A percentile compares a stretch with the other conserved stretches of the same genome.
Evolutionary conservation across 257 asterid genomes (phyloP).

Genomic region (Linderniella brevidens): DNA sequence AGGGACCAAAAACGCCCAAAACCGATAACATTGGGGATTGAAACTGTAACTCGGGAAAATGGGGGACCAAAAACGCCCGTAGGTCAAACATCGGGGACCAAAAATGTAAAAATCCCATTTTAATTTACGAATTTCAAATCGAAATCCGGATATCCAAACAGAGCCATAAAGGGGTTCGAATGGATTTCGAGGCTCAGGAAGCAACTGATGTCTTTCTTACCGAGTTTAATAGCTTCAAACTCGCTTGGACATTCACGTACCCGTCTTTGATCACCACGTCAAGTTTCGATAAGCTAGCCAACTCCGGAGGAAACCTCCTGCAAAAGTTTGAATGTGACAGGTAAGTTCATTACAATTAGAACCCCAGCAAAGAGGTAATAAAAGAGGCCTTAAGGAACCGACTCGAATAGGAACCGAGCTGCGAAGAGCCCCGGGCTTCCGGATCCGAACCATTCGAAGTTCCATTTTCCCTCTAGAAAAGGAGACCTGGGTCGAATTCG

Average conservation of each 20-base stretch:
- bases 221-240: slow-evolving; percentile 49
- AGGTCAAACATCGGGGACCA: too few relatives aligned
- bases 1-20: too few relatives aligned
- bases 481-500: slow-evolving; percentile 43
- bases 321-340: slow-evolving; percentile 1
- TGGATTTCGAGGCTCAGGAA: not conserved
- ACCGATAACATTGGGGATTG: too few relatives aligned
- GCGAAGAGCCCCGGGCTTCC: slow-evolving; percentile 61
- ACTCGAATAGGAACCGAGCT: slow-evolving; percentile 54
- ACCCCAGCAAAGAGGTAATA: slow-evolving; percentile 5
- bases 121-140: too few relatives aligned
- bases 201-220: slow-evolving; percentile 20
- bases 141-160: too few relatives aligned
- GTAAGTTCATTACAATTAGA: slow-evolving; percentile 5
- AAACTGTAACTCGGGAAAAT: too few relatives aligned
- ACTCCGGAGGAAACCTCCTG: slow-evolving; percentile 69
- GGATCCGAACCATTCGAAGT: slow-evolving; percentile 52
- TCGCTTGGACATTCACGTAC: slow-evolving; percentile 51
- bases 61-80: too few relatives aligned
- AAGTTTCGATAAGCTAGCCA: slow-evolving; percentile 65
- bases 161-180: too few relatives aligned
- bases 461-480: slow-evolving; percentile 47
- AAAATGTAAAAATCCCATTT: too few relatives aligned
- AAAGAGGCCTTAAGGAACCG: slow-evolving; percentile 10
- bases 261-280: slow-evolving; percentile 67